A percentile compares a stretch with the other conserved stretches of the same genome.
phyloP scores from a whole-genome alignment of 169 alveolate genomes.

The Eimeria maxima region DNA sequence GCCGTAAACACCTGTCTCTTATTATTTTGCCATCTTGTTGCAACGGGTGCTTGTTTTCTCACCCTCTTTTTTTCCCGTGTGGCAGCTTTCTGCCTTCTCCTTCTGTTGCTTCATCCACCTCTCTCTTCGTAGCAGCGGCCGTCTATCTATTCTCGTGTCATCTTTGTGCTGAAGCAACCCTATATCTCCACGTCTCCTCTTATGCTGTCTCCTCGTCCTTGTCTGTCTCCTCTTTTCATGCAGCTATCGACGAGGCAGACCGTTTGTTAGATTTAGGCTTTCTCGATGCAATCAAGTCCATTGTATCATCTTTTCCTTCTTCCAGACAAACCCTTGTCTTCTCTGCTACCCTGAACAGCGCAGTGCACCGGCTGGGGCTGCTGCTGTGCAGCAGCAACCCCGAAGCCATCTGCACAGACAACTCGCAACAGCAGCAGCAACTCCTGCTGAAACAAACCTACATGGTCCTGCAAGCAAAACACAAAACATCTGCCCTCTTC shows the following conservation, averaged over 20 bases:
- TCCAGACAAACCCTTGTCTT: slow-evolving; percentile 93
- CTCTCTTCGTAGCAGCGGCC: too few species aligned
- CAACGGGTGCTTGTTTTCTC: too few species aligned
- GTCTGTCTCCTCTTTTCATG: slow-evolving; percentile 88
- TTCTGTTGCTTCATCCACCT: too few species aligned
- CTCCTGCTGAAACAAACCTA: slow-evolving; percentile 91
- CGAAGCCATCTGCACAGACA: slow-evolving; percentile 62
- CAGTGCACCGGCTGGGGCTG: slow-evolving; percentile 75
- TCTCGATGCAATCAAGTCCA: slow-evolving; percentile 91
- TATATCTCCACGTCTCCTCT: background rate
- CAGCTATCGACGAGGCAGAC: slow-evolving; percentile 97
- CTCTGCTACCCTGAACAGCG: slow-evolving; percentile 95
- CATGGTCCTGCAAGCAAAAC: slow-evolving; percentile 92
- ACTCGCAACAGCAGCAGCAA: slow-evolving; percentile 84
- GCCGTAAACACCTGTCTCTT: too few species aligned
- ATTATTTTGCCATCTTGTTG: too few species aligned
- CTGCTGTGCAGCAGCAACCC: slow-evolving; percentile 69
- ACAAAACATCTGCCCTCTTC: slow-evolving; percentile 95
- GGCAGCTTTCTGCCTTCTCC: too few species aligned
- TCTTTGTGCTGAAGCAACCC: background rate
- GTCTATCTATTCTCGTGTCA: too few species aligned
- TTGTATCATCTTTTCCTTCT: slow-evolving; percentile 91
- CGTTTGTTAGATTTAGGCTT: slow-evolving; percentile 96
- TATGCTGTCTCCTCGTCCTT: slow-evolving; percentile 87
- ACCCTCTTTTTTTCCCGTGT: too few species aligned